Evolutionary conservation across 2,329 filamentous ascomycete genomes (phyloP).

Genomic region (Blastomyces gilchristii): DNA sequence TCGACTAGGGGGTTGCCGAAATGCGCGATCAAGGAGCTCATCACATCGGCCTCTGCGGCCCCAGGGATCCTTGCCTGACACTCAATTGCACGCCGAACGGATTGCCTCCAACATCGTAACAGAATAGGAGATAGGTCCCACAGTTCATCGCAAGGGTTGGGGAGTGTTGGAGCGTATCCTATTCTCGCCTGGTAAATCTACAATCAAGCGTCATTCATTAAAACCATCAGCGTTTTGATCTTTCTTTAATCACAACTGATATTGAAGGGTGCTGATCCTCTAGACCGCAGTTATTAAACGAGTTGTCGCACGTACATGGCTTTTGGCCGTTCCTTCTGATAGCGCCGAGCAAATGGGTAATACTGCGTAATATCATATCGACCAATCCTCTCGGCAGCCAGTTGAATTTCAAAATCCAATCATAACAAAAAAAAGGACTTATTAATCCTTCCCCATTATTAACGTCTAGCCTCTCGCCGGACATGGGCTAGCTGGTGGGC

Average conservation of each 20-base stretch:
- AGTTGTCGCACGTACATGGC: neutral
- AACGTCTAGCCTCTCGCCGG: neutral
- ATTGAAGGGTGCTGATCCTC: neutral
- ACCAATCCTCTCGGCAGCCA: neutral
- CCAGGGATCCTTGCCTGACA: neutral
- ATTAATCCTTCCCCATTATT: neutral
- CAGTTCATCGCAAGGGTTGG: neutral
- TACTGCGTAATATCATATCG: neutral
- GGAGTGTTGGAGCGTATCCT: neutral
- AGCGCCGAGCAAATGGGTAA: neutral
- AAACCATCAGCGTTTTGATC: neutral
- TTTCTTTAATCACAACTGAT: neutral
- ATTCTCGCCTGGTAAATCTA: neutral
- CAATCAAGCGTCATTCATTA: neutral
- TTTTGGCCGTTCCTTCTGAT: neutral
- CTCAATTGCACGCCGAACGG: neutral
- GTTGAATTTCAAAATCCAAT: neutral
- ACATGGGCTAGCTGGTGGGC: neutral
- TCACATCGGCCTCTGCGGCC: neutral
- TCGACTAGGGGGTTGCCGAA: neutral
- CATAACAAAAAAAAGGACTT: neutral
- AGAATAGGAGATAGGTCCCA: neutral
- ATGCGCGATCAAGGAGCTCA: neutral
- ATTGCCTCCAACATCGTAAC: neutral
- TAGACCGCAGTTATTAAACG: neutral